Evolutionary conservation across 352 stramenopile genomes (phyloP).

Genomic region (Phytopythium oedochilum): DNA sequence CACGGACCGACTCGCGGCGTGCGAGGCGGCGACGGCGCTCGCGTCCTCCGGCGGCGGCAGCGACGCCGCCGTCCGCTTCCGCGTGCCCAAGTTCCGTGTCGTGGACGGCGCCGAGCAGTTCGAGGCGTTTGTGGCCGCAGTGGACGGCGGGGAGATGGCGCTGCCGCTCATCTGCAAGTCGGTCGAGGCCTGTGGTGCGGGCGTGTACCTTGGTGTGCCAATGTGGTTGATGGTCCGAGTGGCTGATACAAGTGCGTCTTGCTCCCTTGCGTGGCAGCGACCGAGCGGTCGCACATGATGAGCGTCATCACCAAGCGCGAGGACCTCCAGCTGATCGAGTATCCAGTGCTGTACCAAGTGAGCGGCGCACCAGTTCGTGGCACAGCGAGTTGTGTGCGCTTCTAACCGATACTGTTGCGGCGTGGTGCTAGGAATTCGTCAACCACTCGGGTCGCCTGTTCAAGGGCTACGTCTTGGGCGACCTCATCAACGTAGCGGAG

Average conservation of each 20-base stretch:
- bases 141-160: slow-evolving; percentile 33
- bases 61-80: slow-evolving; percentile 20
- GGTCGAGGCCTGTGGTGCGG: slow-evolving; percentile 75
- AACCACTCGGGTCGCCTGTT: slow-evolving; percentile 78
- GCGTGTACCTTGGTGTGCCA: too few species aligned
- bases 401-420: background rate
- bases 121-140: slow-evolving; percentile 20
- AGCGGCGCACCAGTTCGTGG: slow-evolving; percentile 1
- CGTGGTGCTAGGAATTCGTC: slow-evolving; percentile 66
- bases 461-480: slow-evolving; percentile 81
- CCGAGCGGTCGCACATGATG: slow-evolving; percentile 81
- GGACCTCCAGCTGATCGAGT: slow-evolving; percentile 52
- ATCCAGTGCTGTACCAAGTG: slow-evolving; percentile 69
- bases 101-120: slow-evolving; percentile 36
- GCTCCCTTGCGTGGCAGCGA: slow-evolving; percentile 37
- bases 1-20: slow-evolving; percentile 59
- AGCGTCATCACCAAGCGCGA: slow-evolving; percentile 64
- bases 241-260: too few species aligned
- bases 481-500: slow-evolving; percentile 72
- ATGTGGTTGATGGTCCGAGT: too few species aligned
- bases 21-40: slow-evolving; percentile 38
- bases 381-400: background rate
- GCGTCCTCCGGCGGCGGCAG: slow-evolving; percentile 5
- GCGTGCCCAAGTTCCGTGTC: slow-evolving; percentile 46
- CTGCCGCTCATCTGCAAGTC: slow-evolving; percentile 84